Evolutionary conservation across 768 basidiomycete genomes (phyloP), one percentile per base, ranked within the genome.

Genomic region (Daedaleopsis sinensis): DNA sequence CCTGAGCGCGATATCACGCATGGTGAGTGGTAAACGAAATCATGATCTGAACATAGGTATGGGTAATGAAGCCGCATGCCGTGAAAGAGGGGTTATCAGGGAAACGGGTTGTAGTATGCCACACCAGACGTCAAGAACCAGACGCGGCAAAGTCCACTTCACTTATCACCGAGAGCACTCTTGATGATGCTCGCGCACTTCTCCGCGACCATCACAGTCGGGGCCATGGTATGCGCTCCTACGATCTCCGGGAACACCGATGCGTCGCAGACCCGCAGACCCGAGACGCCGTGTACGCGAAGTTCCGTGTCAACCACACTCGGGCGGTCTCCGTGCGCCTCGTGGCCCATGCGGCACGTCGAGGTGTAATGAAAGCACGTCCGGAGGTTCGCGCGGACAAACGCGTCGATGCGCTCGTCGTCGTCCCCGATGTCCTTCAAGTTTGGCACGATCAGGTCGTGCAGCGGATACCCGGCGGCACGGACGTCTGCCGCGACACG

Each of bases 231-330:
- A 67, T 79, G 79, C 3, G 70, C 58, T 8, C 72, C 70, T 2
- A 70, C 57, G 32, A 77, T 70, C 18, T 59, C 44, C 1, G 78
- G 78, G 49, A 67, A 64, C 1, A 70, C 51, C 15, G 59, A 60
- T 12, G 66, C 51, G 47, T 65, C 63, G 32, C 58, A 68, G 37
- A 78, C 76, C 42, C 81, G 72, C 39, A 84, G 66, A 58, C 79
- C 78, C 32, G 58, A 52, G 8, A 78, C 71, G n/a, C 81, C 81
- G 65, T 83, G 77, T 2, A 84, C 81, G 15, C 70, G 60, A 18
- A 80, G 64, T 47, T 74, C 69, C 27, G 75, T 72, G 65, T 80
- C 79, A 47, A 83, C 79, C 7, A 81, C 80, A 42, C 82, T 49
- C 8, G 47, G 47, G 21, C 47, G 47, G 8, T 49, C 47, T 11